phyloP scores from a whole-genome alignment of 78 protist species.

The Pigoraptor vietnamica region DNA sequence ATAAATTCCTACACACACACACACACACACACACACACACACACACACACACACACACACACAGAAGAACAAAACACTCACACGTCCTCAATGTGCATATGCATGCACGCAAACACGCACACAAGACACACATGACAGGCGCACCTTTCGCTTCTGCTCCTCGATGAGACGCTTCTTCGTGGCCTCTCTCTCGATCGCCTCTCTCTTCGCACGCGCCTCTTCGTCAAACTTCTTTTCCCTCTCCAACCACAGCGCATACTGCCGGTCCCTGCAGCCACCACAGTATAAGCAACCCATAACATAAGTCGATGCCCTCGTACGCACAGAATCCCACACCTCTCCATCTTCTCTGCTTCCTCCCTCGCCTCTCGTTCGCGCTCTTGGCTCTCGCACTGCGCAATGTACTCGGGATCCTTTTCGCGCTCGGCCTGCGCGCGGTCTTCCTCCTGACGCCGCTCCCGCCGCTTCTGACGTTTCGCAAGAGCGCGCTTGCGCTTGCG shows the following conservation, averaged over 20 bases:
- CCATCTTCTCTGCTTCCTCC: neutral
- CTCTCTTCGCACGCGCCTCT: neutral
- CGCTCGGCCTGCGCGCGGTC: neutral
- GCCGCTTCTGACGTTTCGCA: neutral
- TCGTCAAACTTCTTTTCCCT: neutral
- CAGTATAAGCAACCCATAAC: neutral
- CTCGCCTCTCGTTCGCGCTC: neutral
- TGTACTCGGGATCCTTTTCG: neutral
- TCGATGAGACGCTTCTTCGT: neutral
- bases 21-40: too few relatives aligned
- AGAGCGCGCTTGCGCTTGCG: neutral
- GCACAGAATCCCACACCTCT: neutral
- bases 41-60: too few relatives aligned
- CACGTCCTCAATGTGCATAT: too few relatives aligned
- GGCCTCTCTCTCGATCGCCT: neutral
- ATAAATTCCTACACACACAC: too few relatives aligned
- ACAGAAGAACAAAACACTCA: too few relatives aligned
- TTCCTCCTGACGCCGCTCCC: neutral
- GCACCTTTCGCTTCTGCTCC: neutral
- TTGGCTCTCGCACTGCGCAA: neutral
- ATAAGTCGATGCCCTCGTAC: neutral
- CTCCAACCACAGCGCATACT: neutral
- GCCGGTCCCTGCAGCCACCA: neutral
- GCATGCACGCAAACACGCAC: too few relatives aligned
- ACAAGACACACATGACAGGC: too few relatives aligned